These are phyloP conservation scores for Scenedesmus sp. DNA, from an alignment of 163 green algal species.

Conservation along the genomic window DNA sequence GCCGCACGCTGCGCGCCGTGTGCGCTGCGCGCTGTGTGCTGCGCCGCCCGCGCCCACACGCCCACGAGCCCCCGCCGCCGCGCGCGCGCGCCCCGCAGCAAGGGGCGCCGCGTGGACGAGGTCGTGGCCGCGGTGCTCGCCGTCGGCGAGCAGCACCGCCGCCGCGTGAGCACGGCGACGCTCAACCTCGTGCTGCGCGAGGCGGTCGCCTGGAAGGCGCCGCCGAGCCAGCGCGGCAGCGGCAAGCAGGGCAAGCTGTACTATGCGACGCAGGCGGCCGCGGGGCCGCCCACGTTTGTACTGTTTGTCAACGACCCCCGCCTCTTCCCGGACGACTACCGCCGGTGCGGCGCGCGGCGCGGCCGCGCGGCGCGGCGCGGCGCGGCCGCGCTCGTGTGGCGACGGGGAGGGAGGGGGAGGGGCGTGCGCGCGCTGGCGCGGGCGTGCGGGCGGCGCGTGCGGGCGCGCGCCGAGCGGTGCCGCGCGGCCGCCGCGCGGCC, in stretches of 20 bases:
- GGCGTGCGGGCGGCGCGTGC: no score
- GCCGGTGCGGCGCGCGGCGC: conserved; percentile 53
- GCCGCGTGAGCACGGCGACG: conserved; percentile 90
- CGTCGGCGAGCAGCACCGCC: conserved; percentile 82
- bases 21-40: neutral
- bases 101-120: conserved; percentile 67
- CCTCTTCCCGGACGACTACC: conserved; percentile 94
- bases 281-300: conserved; percentile 94
- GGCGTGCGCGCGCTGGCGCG: no score
- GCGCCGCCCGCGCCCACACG: neutral
- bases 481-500: no score
- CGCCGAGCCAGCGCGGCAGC: conserved; percentile 65
- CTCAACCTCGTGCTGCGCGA: conserved; percentile 92
- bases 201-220: conserved; percentile 78
- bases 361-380: no score
- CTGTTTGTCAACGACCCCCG: conserved; percentile 97
- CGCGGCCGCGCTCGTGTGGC: no score
- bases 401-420: no score
- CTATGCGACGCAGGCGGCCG: conserved; percentile 95
- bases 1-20: neutral
- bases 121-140: conserved; percentile 80
- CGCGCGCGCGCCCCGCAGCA: conserved; percentile 1
- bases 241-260: conserved; percentile 88
- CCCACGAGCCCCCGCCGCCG: neutral
- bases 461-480: no score